Percentiles rank a stretch among this genome's conserved stretches.
These are phyloP conservation scores for Ziziphus jujuba DNA, from an alignment of 306 rosid species.

Conservation along the genomic window DNA sequence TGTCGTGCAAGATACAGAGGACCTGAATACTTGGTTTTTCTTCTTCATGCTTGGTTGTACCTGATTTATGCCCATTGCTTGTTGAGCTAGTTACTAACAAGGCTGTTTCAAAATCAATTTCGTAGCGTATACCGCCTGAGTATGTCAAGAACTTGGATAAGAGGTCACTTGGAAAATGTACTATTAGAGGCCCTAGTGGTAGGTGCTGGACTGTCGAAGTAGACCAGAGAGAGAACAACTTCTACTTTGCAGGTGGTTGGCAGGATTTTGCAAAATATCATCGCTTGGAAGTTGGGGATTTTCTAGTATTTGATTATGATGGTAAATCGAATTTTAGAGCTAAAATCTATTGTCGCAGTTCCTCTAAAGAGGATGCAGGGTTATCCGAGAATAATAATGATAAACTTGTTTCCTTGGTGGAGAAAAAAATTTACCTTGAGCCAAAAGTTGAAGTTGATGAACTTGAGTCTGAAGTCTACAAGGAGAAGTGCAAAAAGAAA, in stretches of 20 bases:
- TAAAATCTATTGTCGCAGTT: constrained; percentile 5
- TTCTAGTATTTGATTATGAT: constrained; percentile 5
- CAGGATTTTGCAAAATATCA: constrained; percentile 17
- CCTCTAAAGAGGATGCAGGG: constrained; percentile 12
- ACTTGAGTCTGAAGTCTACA: no score
- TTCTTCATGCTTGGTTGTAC: no score
- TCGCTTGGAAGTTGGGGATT: not conserved
- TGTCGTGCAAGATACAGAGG: no score
- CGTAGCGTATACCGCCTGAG: constrained; percentile 14
- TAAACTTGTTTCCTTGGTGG: no score
- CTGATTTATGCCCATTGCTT: no score
- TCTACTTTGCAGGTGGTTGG: constrained; percentile 24
- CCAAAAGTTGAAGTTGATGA: no score
- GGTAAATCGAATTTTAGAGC: constrained; percentile 6
- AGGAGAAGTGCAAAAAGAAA: no score
- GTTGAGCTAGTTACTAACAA: not conserved
- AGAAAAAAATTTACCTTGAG: no score
- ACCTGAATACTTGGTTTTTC: no score
- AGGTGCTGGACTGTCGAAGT: constrained; percentile 8
- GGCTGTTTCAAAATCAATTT: not conserved
- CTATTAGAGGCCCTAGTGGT: not conserved
- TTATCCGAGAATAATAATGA: not conserved
- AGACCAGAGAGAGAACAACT: not conserved
- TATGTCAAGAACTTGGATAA: not conserved
- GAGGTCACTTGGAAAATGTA: not conserved